A percentile compares a stretch with the other conserved stretches of the same genome.
These are phyloP conservation scores for Microcyclosporella mali DNA, from an alignment of 2,329 filamentous ascomycete genomes.

Conservation along the genomic window DNA sequence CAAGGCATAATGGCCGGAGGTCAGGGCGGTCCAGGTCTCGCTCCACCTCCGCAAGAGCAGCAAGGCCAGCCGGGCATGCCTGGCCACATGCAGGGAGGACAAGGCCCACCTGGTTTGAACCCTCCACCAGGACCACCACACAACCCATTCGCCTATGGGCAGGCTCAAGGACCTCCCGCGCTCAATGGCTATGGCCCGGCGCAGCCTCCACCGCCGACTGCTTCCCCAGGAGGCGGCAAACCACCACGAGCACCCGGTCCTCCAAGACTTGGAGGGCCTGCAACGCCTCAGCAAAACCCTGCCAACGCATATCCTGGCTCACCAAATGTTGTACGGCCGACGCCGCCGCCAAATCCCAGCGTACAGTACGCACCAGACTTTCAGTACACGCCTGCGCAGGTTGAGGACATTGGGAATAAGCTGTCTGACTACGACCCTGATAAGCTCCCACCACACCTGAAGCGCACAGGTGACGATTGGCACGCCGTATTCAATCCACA, in stretches of 20 bases:
- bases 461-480: constrained; percentile 88
- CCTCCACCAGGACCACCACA: constrained; percentile 56
- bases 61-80: constrained; percentile 52
- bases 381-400: constrained; percentile 29
- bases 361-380: constrained; percentile 26
- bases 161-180: constrained; percentile 52
- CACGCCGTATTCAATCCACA: constrained; percentile 90
- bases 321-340: constrained; percentile 81
- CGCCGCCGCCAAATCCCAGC: constrained; percentile 49
- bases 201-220: constrained; percentile 75
- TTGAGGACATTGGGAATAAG: constrained; percentile 55
- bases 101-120: constrained; percentile 57
- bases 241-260: constrained; percentile 36
- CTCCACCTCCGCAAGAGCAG: constrained; percentile 52
- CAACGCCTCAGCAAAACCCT: constrained; percentile 87
- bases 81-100: constrained; percentile 65
- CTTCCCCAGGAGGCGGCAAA: constrained; percentile 78
- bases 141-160: constrained; percentile 58
- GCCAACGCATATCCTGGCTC: constrained; percentile 83
- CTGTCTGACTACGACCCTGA: constrained; percentile 84
- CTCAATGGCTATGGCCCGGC: constrained; percentile 73
- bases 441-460: constrained; percentile 74
- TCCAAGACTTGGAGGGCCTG: constrained; percentile 50
- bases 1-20: constrained; percentile 92
- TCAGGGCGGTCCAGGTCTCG: constrained; percentile 77